phyloP scores from a whole-genome alignment of 2,329 filamentous ascomycete genomes.

The Fusarium chaquense region DNA sequence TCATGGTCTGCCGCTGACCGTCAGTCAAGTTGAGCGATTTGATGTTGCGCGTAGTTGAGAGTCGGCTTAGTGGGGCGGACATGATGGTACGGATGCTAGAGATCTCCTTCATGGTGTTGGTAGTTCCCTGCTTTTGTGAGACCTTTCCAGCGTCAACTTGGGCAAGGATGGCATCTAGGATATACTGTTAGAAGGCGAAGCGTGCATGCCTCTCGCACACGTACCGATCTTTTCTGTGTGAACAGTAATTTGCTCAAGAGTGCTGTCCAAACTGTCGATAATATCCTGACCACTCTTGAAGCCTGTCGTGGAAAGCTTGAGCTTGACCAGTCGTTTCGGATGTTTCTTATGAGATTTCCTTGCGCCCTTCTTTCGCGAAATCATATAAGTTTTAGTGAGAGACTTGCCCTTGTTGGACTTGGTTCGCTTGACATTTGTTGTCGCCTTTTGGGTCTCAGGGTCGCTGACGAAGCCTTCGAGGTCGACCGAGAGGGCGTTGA shows the following conservation, averaged over 20 bases:
- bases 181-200: not conserved
- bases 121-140: not conserved
- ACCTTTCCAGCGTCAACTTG: not conserved
- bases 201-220: not conserved
- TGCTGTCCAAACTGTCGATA: not conserved
- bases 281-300: slow-evolving; percentile 15
- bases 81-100: not conserved
- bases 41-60: slow-evolving; percentile 6
- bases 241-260: not conserved
- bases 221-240: slow-evolving; percentile 1
- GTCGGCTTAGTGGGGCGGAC: not conserved
- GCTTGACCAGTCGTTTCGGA: not conserved
- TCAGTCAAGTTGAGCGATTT: slow-evolving; percentile 2
- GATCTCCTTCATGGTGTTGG: slow-evolving; percentile 5
- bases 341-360: not conserved
- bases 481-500: not conserved
- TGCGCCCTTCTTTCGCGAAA: not conserved
- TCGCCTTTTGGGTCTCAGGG: not conserved
- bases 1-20: not conserved
- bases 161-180: slow-evolving; percentile 2
- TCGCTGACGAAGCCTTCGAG: not conserved
- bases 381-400: not conserved
- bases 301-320: not conserved
- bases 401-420: not conserved
- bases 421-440: not conserved